Evolutionary conservation across 2,329 filamentous ascomycete species (phyloP), one percentile per base, ranked within the genome.

Genomic region (Cercospora sp.): DNA sequence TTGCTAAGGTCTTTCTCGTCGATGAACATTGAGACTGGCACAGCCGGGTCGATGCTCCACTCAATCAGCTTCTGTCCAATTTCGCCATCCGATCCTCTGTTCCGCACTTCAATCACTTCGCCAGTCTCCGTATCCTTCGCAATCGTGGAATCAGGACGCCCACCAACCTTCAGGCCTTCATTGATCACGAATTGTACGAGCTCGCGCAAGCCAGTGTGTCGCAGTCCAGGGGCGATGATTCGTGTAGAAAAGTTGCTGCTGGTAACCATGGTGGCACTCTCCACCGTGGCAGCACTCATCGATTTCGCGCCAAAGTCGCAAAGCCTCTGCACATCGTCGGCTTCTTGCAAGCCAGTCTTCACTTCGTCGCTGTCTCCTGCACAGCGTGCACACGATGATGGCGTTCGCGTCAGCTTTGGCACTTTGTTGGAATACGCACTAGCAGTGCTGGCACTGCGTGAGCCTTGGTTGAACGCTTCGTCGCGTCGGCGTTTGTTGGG

Each of bases 1-100:
- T 90, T 90, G 55, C 85, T 84, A 40, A 90, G 78, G 69, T 90
- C 88, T 72, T 87, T 84, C 75, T 90, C 88, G 73, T 90, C 88
- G 55, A 88, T 83, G 59, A 86, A 81, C 66, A 88, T 85, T 1
- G 82, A 84, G 18, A 82, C 81, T 3, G 86, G 86, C 9, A 88
- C 83, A 64, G 80, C 79, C 18, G 82, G 74, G 63, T 83, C 80
- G 32, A 87, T 83, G 28, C 76, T 79, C 83, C 84, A 85, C 66
- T 85, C 81, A 67, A 85, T 84, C 66, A 77, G 79, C 72, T 85
- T 85, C 13, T 78, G 81, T 59, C 79, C 81, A 18, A 78, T 78
- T 62, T 79, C 80, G 3, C 82, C 84, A 66, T 80, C 81, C 1
- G 81, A 81, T 61, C 78, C 80, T 65, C 80, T 77, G 37, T 80